Evolutionary conservation across 2,329 filamentous ascomycete species (phyloP).

Genomic region (Geosmithia morbida): DNA sequence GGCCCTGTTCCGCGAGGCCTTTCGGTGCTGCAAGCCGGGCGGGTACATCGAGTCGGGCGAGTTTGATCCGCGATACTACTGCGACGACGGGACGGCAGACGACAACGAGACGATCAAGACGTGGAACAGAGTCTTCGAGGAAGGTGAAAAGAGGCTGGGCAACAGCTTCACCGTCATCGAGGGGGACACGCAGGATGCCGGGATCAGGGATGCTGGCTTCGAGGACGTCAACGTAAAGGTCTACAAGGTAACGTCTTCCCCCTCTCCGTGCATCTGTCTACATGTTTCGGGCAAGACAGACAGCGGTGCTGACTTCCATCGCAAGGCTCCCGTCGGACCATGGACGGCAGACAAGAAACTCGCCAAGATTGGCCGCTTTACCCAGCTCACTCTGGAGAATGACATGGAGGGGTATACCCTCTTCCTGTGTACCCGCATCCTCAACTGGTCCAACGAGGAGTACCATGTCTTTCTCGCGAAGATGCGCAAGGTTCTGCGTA

Average conservation of each 20-base stretch:
- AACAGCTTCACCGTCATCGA: constrained; percentile 10
- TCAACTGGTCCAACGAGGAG: constrained; percentile 9
- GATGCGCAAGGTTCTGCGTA: constrained; percentile 12
- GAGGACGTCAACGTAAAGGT: constrained; percentile 3
- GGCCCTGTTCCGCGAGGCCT: constrained; percentile 25
- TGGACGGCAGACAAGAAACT: constrained; percentile 27
- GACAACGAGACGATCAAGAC: constrained; percentile 1
- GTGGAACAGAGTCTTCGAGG: constrained; percentile 10
- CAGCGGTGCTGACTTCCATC: not conserved
- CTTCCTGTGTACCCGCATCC: constrained; percentile 13
- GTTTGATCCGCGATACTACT: constrained; percentile 1
- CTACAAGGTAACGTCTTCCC: constrained; percentile 13
- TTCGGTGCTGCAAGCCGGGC: constrained; percentile 4
- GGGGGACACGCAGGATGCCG: constrained; percentile 7
- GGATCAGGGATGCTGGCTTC: constrained; percentile 5
- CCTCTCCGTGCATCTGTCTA: no score
- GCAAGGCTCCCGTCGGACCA: constrained; percentile 19
- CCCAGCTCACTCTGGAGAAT: constrained; percentile 13
- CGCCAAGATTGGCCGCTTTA: constrained; percentile 20
- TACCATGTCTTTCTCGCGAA: constrained; percentile 15
- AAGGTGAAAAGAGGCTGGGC: constrained; percentile 11
- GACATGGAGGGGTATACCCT: constrained; percentile 14
- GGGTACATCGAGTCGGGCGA: constrained; percentile 6
- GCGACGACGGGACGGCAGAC: constrained; percentile 4
- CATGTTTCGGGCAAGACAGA: no score